phyloP scores from a whole-genome alignment of 2,329 filamentous ascomycete species.

The Diaporthe velutina region DNA sequence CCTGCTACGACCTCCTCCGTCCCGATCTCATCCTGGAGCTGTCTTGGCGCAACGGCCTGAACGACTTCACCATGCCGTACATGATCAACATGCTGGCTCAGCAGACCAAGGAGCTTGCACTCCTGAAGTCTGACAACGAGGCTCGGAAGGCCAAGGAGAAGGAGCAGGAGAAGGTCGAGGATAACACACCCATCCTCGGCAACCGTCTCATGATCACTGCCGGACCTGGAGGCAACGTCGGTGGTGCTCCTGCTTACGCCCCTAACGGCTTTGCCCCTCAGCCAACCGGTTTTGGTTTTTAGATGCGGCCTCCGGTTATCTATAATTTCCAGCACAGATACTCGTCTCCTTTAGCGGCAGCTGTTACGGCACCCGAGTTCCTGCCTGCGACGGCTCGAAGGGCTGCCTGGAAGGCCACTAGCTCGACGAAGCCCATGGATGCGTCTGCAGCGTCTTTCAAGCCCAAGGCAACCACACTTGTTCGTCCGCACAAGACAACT shows the following conservation, averaged over 20 bases:
- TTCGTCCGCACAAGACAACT: neutral
- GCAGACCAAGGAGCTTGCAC: constrained; percentile 86
- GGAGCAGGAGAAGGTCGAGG: constrained; percentile 81
- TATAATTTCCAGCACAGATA: constrained; percentile 11
- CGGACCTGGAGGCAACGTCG: constrained; percentile 72
- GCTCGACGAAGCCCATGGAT: constrained; percentile 17
- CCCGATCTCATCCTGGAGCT: constrained; percentile 94
- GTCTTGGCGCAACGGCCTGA: constrained; percentile 94
- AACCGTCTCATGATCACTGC: constrained; percentile 96
- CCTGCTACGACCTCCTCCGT: constrained; percentile 96
- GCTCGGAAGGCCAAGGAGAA: constrained; percentile 55
- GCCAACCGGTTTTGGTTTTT: constrained; percentile 81
- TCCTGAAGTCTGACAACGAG: constrained; percentile 95
- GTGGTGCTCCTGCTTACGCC: constrained; percentile 73
- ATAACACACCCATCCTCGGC: constrained; percentile 91
- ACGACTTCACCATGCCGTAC: constrained; percentile 99
- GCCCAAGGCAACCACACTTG: constrained; percentile 4
- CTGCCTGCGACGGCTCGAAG: neutral
- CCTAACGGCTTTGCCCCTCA: constrained; percentile 60
- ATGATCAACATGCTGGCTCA: constrained; percentile 99
- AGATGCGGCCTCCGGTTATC: constrained; percentile 50
- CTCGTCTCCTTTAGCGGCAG: neutral
- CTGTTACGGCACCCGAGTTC: constrained; percentile 11
- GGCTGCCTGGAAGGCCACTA: neutral
- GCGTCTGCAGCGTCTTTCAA: constrained; percentile 27